Base-by-base conservation (phyloP, 345 rosid genomes). In the Aurinia saxatilis region DNA sequence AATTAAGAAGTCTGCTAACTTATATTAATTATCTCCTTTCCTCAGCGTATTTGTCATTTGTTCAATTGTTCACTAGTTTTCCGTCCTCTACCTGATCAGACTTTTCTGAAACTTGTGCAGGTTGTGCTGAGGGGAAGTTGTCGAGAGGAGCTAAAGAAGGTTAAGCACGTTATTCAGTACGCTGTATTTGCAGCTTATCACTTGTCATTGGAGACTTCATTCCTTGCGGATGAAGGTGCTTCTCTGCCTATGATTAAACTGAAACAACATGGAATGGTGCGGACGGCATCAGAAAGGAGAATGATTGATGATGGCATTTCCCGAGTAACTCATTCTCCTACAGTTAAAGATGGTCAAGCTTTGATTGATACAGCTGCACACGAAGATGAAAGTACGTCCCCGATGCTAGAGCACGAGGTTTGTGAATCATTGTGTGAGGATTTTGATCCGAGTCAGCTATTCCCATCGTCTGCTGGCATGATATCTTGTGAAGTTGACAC, bases 171-270 rank as follows among this genome's bases (percentile, higher is more conserved):
- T 34, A 76, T 95, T 64, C 98, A 88, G 59, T 90, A 74, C 70
- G 96, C 98, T 17, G 82, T 90, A 34, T 95, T 95, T 86, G 99
- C 99, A 13, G 99, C 99, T 50, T 84, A 90, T 77, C 99, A 95
- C 71, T 68, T 95, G 50, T 86, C 93, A 7, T 83, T 90, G 6
- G 96, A 95, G 79, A 90, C 99, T 69, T 95, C 95, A 37, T 95
- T 90, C 66, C 99, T 95, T 68, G 97, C 96, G 30, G 99, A 95
- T 64, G 99, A 95, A 83, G 98, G 98, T 60, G 99, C 99, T 74
- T 83, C 84, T 50, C 85, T 95, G 73, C 98, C 99, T 66, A 84
- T 66, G 66, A 65, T 79, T 73, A 65, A 41, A 38, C 70, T 57
- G 45, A 83, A 79, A 56, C 73, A 53, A 59, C 75, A 80, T 0